Conservation (phyloP, 345 rosid genomes). For the Garcia nutans region DNA sequence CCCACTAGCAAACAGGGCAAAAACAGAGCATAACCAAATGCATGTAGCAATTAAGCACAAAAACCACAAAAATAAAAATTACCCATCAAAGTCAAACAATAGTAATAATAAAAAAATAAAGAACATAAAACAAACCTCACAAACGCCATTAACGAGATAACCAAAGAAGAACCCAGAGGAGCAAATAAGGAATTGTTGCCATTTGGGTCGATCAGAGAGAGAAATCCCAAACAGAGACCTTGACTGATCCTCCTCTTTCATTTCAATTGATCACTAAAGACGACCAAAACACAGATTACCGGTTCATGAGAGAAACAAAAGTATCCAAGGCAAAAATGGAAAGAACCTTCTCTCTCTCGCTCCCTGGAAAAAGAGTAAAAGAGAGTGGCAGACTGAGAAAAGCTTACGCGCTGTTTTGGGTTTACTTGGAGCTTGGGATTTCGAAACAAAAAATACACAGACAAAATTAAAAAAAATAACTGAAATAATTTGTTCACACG, state of each 20-base stretch:
- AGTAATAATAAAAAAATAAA: background rate
- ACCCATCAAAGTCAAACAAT: background rate
- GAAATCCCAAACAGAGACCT: constrained; percentile 68
- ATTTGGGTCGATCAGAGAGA: constrained; percentile 62
- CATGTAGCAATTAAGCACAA: background rate
- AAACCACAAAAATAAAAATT: background rate
- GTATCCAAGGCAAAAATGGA: background rate
- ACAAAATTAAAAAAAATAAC: background rate
- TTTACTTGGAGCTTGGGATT: background rate
- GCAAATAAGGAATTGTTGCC: constrained; percentile 86
- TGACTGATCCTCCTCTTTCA: constrained; percentile 68
- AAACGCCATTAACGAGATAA: constrained; percentile 88
- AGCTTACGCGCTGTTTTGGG: background rate
- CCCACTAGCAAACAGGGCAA: constrained; percentile 13
- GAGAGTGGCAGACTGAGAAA: background rate
- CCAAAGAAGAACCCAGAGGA: constrained; percentile 97
- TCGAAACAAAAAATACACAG: background rate
- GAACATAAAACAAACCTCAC: constrained; percentile 58
- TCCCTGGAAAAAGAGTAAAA: no score
- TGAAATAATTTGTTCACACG: background rate
- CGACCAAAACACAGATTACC: background rate
- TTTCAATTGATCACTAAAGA: constrained; percentile 8
- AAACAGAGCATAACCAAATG: background rate
- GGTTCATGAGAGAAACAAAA: constrained; percentile 19
- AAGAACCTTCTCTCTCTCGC: background rate